Base-by-base conservation (phyloP, 306 rosid genomes). In the Malus sieversii region DNA sequence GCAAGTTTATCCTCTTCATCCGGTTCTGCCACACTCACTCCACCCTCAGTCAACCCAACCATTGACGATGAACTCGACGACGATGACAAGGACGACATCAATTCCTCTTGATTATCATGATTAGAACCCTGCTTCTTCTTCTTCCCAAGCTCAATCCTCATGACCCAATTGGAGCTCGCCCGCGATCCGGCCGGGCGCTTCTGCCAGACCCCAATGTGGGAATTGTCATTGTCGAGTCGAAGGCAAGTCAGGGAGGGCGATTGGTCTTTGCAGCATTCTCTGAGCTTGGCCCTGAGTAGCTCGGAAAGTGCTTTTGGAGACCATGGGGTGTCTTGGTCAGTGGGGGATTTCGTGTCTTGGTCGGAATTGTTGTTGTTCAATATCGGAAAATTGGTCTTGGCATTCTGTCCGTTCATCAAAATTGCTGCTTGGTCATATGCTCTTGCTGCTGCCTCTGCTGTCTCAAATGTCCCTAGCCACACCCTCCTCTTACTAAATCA, bases 381-480 rank as follows among this genome's bases (percentile, higher is more conserved):
- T 0, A 45, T 20, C 5, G 97, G 93, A 66, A 95, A 95, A 80
- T 95, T 95, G 77, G 99, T 95, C 88, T 92, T 95, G 1, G 99
- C 99, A 68, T 87, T 95, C 65, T 88, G 97, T 25, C 99, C 99
- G 70, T 84, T 95, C 97, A 95, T 90, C 86, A 95, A 66, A 25
- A 95, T 89, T 23, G 99, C 89, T 38, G 99, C 99, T 85, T 95
- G 99, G 74, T 95, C 99, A 79, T 95, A 95, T 8, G 99, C 99
- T 74, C 96, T 80, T 29, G 99, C 99, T 29, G 99, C 99, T 1
- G 97, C 97, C 87, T 95, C 97, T 4, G 97, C 99, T 35, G 99
- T 92, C 90, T 92, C 97, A 77, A 95, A 95, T 68, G 99, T 95
- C 4, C 99, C 99, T 3, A 95, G 85, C 99, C 99, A 95, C 70